Evolutionary conservation across 2,329 filamentous ascomycete species (phyloP), one percentile per base, ranked within the genome.

Genomic region (Didymellaceae sp.): DNA sequence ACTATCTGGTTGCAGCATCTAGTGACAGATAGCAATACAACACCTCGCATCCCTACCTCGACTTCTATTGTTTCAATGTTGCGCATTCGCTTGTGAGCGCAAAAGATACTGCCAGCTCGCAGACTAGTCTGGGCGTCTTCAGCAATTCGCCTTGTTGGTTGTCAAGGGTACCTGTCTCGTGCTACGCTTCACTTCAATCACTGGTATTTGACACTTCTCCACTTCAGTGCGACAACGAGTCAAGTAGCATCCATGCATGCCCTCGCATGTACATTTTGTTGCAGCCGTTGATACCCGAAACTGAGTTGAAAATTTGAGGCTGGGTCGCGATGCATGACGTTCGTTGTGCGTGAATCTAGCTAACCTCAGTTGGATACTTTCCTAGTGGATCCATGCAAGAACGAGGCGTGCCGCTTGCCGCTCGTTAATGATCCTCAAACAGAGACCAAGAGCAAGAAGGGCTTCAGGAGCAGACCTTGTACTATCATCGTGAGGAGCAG

Each of bases 291-390:
- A 9, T 33, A 42, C 16, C 32, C 21, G 16, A 16, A 33, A 21
- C 20, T 30, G 17, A 34, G 39, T 18, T 31, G 32, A 35, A 45
- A 38, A 32, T 38, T 46, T 46, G 42, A 46, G 42, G 42, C 48
- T 38, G 42, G n/a, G 37, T 31, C 18, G 32, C 37, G 48, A 52
- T 52, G 37, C 13, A 52, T 52, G 48, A 52, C 48, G 48, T 52
- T 30, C 9, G 32, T 52, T 28, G 48, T 38, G 41, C 48, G 37
- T 22, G 14, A 31, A 45, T 39, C 24, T 35, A 22, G n/a, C 48
- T 52, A 52, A 39, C 42, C 48, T 42, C 48, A 46, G 37, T 42
- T 22, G 48, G 38, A 38, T 33, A 33, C 37, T 11, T 26, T 42
- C 37, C 48, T 46, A 46, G 48, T 37, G 48, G 37, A 31, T 31